phyloP scores from a whole-genome alignment of 169 alveolate species.

The Cyclospora cayetanensis region DNA sequence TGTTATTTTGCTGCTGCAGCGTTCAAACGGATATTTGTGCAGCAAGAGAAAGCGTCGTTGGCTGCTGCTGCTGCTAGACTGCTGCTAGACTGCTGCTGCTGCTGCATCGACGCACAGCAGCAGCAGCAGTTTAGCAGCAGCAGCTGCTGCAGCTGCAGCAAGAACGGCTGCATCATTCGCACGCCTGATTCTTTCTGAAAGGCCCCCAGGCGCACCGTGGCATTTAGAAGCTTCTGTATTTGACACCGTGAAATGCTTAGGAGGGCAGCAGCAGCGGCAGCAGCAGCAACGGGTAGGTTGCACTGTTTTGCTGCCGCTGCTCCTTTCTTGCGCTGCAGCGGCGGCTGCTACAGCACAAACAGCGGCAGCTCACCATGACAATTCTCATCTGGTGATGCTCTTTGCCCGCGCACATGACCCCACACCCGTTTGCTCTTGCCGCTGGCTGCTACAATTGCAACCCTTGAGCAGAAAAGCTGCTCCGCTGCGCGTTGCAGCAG shows the following conservation, averaged over 20 bases:
- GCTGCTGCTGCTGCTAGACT: neutral
- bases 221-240: neutral
- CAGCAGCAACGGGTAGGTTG: neutral
- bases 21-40: no score
- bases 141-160: conserved; percentile 10
- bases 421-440: neutral
- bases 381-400: neutral
- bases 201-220: neutral
- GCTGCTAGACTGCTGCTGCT: neutral
- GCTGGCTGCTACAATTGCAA: neutral
- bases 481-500: neutral
- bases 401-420: neutral
- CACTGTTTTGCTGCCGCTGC: conserved; percentile 14
- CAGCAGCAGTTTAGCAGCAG: neutral
- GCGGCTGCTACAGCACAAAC: neutral
- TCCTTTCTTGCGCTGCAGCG: neutral
- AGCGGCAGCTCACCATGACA: no score
- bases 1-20: no score
- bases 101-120: neutral
- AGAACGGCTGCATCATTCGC: neutral
- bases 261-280: conserved; percentile 17
- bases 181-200: neutral
- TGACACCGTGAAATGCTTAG: neutral
- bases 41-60: no score
- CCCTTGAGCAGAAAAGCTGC: neutral